Percentiles rank a stretch among this genome's conserved stretches.
Conservation (phyloP, 106 monocot species). For the Allium cepa region DNA sequence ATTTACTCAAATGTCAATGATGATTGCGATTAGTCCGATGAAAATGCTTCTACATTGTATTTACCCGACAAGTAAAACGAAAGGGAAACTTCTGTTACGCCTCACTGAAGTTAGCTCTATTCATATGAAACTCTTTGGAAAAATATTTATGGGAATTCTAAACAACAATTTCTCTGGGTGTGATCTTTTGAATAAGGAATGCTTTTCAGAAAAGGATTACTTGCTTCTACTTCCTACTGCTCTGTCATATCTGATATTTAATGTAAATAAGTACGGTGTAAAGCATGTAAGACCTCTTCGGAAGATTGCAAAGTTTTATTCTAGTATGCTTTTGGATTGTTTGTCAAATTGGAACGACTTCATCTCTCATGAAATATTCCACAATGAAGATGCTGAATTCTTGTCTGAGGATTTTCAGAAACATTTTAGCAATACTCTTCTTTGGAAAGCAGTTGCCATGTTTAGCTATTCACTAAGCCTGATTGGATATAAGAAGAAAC, state of each 20-base stretch:
- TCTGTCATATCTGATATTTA: slow-evolving; percentile 43
- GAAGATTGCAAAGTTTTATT: slow-evolving; percentile 43
- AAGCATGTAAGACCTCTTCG: slow-evolving; percentile 17
- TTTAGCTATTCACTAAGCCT: slow-evolving; percentile 31
- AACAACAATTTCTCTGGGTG: slow-evolving; percentile 21
- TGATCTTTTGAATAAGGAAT: slow-evolving; percentile 12
- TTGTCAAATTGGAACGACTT: slow-evolving; percentile 63
- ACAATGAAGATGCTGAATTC: slow-evolving; percentile 44
- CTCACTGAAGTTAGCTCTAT: slow-evolving; percentile 60
- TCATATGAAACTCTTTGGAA: slow-evolving; percentile 58
- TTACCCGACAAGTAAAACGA: slow-evolving; percentile 46
- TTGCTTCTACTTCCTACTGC: slow-evolving; percentile 69
- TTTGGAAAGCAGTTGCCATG: slow-evolving; percentile 71
- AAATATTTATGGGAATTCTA: slow-evolving; percentile 42
- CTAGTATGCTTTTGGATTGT: slow-evolving; percentile 46
- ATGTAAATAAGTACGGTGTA: slow-evolving; percentile 9
- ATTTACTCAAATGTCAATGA: slow-evolving; percentile 33
- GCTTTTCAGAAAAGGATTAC: slow-evolving; percentile 41
- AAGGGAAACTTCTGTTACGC: slow-evolving; percentile 42
- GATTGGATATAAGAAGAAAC: slow-evolving; percentile 15
- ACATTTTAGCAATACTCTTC: slow-evolving; percentile 43
- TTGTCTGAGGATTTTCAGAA: slow-evolving; percentile 24
- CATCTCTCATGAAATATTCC: slow-evolving; percentile 37
- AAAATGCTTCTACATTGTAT: slow-evolving; percentile 53
- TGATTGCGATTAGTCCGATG: slow-evolving; percentile 43